Conservation (phyloP, 768 basidiomycete genomes). For the Mycena latifolia region DNA sequence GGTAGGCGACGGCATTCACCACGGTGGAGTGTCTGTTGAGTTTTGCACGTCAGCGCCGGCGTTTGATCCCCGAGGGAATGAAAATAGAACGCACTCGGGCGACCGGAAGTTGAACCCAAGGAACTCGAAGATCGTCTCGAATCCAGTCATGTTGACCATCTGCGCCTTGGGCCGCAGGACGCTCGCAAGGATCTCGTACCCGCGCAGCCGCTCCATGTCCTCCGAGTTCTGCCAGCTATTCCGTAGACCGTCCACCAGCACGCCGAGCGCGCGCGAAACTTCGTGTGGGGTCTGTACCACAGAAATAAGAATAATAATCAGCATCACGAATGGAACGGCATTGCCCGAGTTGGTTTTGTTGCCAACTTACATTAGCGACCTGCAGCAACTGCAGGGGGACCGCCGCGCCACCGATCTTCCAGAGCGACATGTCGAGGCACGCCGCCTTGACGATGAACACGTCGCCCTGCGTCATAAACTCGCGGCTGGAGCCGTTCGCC, state of each 20-base stretch:
- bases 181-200: constrained; percentile 87
- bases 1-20: constrained; percentile 85
- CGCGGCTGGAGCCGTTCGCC: constrained; percentile 31
- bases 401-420: constrained; percentile 87
- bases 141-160: constrained; percentile 83
- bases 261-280: constrained; percentile 75
- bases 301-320: neutral
- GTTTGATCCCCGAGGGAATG: neutral
- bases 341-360: neutral
- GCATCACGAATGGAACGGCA: neutral
- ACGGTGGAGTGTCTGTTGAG: constrained; percentile 79
- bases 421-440: constrained; percentile 80
- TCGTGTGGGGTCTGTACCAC: constrained; percentile 76
- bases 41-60: constrained; percentile 14
- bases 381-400: constrained; percentile 81
- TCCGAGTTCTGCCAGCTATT: constrained; percentile 95
- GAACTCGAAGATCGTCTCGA: constrained; percentile 88
- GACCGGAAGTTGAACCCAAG: constrained; percentile 86
- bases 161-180: constrained; percentile 79
- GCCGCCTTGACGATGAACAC: constrained; percentile 70
- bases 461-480: constrained; percentile 59
- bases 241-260: constrained; percentile 82
- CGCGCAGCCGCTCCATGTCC: constrained; percentile 92
- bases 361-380: constrained; percentile 71
- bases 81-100: constrained; percentile 69